Base-by-base conservation (phyloP, 129 eudicot genomes). In the Calendula officinalis region DNA sequence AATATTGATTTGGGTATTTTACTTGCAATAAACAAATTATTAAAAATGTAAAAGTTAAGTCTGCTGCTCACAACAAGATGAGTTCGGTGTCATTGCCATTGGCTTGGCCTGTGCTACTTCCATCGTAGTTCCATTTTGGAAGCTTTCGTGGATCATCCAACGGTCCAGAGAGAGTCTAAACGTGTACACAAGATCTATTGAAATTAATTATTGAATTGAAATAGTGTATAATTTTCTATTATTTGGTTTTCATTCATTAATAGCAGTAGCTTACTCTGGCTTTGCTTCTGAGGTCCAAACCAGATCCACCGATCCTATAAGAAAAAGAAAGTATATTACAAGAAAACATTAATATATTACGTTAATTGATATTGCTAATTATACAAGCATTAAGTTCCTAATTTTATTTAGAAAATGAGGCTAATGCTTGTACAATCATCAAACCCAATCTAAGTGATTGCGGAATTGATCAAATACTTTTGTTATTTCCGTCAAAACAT, bases 91-190 rank as follows among this genome's bases (percentile, higher is more conserved):
- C 95, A 3, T 77, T 75, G 49, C 97, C 97, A 12, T 82, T 81
- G 30, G 95, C 95, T 71, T 90, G 97, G 15, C 95, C 89, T 1
- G 97, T 90, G 79, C 97, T 90, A 2, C 80, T 81, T 5, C 97
- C 97, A 66, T 90, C 97, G 45, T 76, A 90, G 47, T 86, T 90
- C 97, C 97, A 90, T 51, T 86, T 83, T n/a, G 97, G 97, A 9
- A 90, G 95, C 83, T 90, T 82, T 39, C 69, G 55, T 33, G 92
- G 87, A 56, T 86, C 85, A 16, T 36, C 33, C 15, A 73, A 77
- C 12, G 87, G 83, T 67, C 79, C 82, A 35, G 80, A 36, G n/a
- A 90, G 77, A 46, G 97, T 90, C 97, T 90, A 59, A 34, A 60
- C 11, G 14, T 49, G 8, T 34, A 16, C 33, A 56, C 3, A 12